These are phyloP conservation scores for Rhododendron ovatum DNA, from an alignment of 148 eudicot species.

Conservation along the genomic window DNA sequence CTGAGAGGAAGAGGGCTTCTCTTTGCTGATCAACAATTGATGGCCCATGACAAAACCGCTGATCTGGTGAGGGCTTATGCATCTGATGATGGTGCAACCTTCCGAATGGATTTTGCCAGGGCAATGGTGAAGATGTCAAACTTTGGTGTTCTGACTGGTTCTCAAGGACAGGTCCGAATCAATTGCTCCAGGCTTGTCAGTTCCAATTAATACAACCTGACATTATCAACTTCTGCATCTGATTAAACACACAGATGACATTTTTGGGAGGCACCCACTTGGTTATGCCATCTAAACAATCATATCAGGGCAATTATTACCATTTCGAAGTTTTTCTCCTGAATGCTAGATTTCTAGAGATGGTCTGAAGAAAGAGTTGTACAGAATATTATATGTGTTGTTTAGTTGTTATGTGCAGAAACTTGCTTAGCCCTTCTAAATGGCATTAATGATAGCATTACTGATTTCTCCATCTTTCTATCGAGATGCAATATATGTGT, in stretches of 20 bases:
- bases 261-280: neutral
- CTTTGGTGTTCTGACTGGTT: conserved; percentile 19
- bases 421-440: neutral
- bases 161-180: conserved; percentile 33
- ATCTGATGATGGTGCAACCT: conserved; percentile 33
- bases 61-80: conserved; percentile 35
- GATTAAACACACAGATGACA: neutral
- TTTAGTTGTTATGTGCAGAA: neutral
- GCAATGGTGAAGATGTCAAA: conserved; percentile 42
- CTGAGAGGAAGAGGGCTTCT: conserved; percentile 42
- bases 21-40: conserved; percentile 42
- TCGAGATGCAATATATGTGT: neutral
- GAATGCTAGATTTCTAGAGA: neutral
- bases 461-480: neutral
- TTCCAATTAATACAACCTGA: neutral
- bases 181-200: conserved; percentile 25
- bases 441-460: neutral
- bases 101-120: conserved; percentile 31
- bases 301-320: neutral
- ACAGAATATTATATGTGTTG: neutral
- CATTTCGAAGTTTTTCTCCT: neutral
- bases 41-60: conserved; percentile 38
- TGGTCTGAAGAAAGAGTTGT: neutral
- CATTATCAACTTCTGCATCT: neutral
- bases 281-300: neutral